phyloP scores from a whole-genome alignment of 805 yeast genomes.

The Kluyveromyces wickerhamii region DNA sequence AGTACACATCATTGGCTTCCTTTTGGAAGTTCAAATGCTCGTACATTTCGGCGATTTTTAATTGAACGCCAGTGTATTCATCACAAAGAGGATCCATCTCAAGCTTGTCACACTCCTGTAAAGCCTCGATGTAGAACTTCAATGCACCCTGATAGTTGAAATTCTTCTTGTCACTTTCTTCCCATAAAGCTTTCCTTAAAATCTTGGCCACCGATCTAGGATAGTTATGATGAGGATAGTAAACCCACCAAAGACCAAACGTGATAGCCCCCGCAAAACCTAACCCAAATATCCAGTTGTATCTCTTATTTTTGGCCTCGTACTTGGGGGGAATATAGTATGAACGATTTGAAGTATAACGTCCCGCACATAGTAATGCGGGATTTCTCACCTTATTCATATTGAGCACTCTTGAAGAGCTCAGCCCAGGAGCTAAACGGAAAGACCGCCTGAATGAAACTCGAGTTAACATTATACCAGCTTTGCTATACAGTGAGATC shows the following conservation, averaged over 20 bases:
- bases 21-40: constrained; percentile 55
- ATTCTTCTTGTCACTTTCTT: constrained; percentile 63
- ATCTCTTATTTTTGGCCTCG: constrained; percentile 7
- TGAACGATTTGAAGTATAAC: background rate
- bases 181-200: constrained; percentile 72
- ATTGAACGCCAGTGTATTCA: constrained; percentile 84
- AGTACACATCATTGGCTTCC: constrained; percentile 61
- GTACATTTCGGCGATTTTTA: constrained; percentile 82
- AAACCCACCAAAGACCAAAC: constrained; percentile 32
- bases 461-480: too few relatives aligned
- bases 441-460: too few relatives aligned
- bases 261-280: constrained; percentile 20
- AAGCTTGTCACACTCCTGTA: constrained; percentile 50
- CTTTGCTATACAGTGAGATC: too few relatives aligned
- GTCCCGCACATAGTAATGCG: too few relatives aligned
- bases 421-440: too few relatives aligned
- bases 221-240: constrained; percentile 63
- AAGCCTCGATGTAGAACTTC: constrained; percentile 64
- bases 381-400: too few relatives aligned
- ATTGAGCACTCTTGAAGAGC: too few relatives aligned
- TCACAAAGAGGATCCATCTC: constrained; percentile 54
- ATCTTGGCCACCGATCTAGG: constrained; percentile 63
- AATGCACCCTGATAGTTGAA: constrained; percentile 55
- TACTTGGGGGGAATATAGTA: constrained; percentile 3
- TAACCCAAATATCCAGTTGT: constrained; percentile 7